Base-by-base conservation (phyloP, 2,329 filamentous ascomycete species). In the Verticillium klebahnii region DNA sequence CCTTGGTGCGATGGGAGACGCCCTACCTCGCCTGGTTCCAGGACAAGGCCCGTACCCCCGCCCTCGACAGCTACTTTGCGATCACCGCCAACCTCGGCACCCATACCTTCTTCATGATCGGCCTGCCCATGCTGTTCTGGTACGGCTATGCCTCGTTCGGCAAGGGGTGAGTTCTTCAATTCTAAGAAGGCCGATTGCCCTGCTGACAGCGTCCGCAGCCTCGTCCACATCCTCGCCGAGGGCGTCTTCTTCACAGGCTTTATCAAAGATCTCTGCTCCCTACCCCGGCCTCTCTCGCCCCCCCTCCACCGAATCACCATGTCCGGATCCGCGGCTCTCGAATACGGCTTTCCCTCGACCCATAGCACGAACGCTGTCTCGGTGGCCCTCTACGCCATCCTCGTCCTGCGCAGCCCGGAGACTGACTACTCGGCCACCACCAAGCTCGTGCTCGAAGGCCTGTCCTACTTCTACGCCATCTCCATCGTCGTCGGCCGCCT, bases 81-180 rank as follows among this genome's bases (percentile, higher is more conserved):
- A 92, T 96, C 67, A 96, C 93, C 0, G 95, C 95, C 66, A 99
- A 98, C 75, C 85, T 98, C 61, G 92, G 95, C 67, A 99, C 95
- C 0, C 95, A 99, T 77, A 99, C 95, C 0, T 98, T 97, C 80
- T 99, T 97, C 82, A 98, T 98, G 93, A 85, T 97, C 67, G 90
- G 92, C 62, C 80, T 99, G 70, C 95, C 95, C 6, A 92, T 98
- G 67, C 85, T 97, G 68, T 98, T 98, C 80, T 99, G 95, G 95
- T 97, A 92, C 71, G 94, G 94, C 60, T 91, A 93, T 76, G 88
- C 90, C 54, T 88, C 85, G 65, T 85, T 96, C 67, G 95, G 92
- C 61, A 90, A 95, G 80, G 93, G 89, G 92, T 96, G 87, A 69
- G 89, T 82, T 60, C n/a, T 12, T 2, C 6, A 57, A 31, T 31